Evolutionary conservation across 441 rosid species (phyloP), one percentile per base, ranked within the genome.

Genomic region (Gossypium schwendimanii): DNA sequence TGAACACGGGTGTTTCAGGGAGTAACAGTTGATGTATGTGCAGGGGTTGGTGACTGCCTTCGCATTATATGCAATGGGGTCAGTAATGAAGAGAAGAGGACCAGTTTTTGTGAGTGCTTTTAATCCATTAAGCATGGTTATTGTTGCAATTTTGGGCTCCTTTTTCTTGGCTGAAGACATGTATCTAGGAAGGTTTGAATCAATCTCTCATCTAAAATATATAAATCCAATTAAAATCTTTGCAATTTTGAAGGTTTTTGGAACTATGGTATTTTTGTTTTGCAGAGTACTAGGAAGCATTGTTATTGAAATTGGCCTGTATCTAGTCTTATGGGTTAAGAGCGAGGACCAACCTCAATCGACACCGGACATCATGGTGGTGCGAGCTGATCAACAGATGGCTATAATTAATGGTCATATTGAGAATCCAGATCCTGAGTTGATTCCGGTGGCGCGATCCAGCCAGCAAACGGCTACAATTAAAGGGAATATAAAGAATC

Each of bases 41-140:
- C 87, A 89, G 93, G 89, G 93, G 2, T 23, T 87, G 52, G 76
- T 84, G 18, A 78, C 94, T 36, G 90, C 86, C n/a, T 44, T 76
- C 14, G 84, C 66, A 39, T 81, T 79, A 47, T 85, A 83, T 69
- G 41, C 80, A 54, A 84, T 82, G 77, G 87, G 88, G 72, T 76
- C 73, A 8, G 71, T 84, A 31, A 84, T 82, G 86, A 86, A 80
- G 70, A 72, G 65, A 20, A 74, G 73, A 54, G 94, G 94, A 41
- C 94, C 94, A 0, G 88, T 87, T 52, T 89, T 86, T 73, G 85
- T 84, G 33, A 80, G 88, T 39, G 87, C 91, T 58, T 87, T 89
- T 20, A 87, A 66, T 79, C 94, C 90, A 20, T 58, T 89, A 24
- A 60, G 77, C 52, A 84, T 87, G 90, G 82, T 89, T 64, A 75